Evolutionary conservation across 805 yeast species (phyloP).

Genomic region (Lipomyces oligophaga): DNA sequence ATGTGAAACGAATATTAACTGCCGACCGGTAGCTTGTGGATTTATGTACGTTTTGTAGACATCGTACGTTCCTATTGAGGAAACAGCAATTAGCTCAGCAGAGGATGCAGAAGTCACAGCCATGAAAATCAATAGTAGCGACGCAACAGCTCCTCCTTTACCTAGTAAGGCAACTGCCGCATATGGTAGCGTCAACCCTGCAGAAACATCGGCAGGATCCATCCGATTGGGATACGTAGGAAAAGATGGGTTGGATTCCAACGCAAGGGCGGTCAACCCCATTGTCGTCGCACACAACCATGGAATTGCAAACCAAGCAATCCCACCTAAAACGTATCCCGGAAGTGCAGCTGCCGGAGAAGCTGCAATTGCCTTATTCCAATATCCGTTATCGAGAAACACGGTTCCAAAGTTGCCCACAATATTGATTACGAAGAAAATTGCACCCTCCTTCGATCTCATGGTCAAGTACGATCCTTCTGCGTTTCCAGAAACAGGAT

Average conservation of each 20-base stretch:
- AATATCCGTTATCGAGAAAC: conserved; percentile 38
- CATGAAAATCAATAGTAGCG: conserved; percentile 70
- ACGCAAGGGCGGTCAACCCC: conserved; percentile 43
- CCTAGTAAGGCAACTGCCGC: conserved; percentile 80
- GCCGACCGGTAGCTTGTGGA: conserved; percentile 69
- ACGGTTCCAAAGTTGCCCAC: conserved; percentile 41
- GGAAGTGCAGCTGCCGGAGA: conserved; percentile 42
- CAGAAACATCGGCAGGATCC: conserved; percentile 60
- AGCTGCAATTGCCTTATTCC: conserved; percentile 46
- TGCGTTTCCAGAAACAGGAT: conserved; percentile 75
- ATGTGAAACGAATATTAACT: conserved; percentile 62
- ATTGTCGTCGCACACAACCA: conserved; percentile 37
- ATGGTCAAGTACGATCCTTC: conserved; percentile 86
- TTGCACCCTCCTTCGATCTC: conserved; percentile 80
- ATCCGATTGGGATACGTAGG: conserved; percentile 72
- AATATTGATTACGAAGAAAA: conserved; percentile 77
- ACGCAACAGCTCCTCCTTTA: conserved; percentile 77
- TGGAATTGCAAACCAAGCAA: conserved; percentile 47
- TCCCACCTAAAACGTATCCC: conserved; percentile 47
- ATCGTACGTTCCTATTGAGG: conserved; percentile 76
- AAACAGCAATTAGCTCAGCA: conserved; percentile 79
- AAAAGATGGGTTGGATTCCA: conserved; percentile 64
- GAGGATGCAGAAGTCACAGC: conserved; percentile 86
- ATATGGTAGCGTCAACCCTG: conserved; percentile 59
- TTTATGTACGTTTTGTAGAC: conserved; percentile 71